phyloP scores from a whole-genome alignment of 2,329 filamentous ascomycete genomes.

The Botrytis squamosa region DNA sequence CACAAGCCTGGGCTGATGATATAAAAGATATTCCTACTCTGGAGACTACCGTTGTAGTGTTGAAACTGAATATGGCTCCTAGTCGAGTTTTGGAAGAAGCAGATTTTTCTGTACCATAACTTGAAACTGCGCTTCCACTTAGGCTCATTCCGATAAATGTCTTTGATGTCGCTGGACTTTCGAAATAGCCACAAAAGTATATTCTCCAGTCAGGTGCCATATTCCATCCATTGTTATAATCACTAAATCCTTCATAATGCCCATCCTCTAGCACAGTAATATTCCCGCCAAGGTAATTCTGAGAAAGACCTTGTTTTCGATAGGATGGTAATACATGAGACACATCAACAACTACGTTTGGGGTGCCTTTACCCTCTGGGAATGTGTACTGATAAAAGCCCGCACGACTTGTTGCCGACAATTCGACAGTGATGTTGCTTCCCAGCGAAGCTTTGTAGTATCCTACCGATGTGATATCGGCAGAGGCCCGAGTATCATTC shows the following conservation, averaged over 20 bases:
- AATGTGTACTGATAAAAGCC: slow-evolving; percentile 62
- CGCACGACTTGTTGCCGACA: slow-evolving; percentile 55
- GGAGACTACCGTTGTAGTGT: slow-evolving; percentile 45
- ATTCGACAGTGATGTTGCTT: slow-evolving; percentile 55
- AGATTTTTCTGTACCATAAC: slow-evolving; percentile 38
- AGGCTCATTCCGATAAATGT: slow-evolving; percentile 40
- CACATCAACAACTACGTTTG: slow-evolving; percentile 57
- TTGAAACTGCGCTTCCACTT: slow-evolving; percentile 4
- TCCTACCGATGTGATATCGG: slow-evolving; percentile 55
- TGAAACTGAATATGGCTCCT: slow-evolving; percentile 49
- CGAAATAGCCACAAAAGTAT: slow-evolving; percentile 51
- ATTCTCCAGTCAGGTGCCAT: slow-evolving; percentile 60
- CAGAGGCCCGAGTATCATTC: slow-evolving; percentile 51
- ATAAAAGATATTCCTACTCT: slow-evolving; percentile 52
- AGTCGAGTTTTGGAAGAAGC: slow-evolving; percentile 40
- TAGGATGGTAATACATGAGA: slow-evolving; percentile 63
- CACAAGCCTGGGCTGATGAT: slow-evolving; percentile 48
- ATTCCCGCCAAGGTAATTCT: slow-evolving; percentile 58
- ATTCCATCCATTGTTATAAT: slow-evolving; percentile 68
- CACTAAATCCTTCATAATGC: slow-evolving; percentile 59
- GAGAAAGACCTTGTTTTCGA: slow-evolving; percentile 56
- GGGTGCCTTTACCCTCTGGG: slow-evolving; percentile 40
- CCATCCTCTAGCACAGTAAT: slow-evolving; percentile 51
- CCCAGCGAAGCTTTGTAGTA: slow-evolving; percentile 58
- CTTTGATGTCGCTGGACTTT: slow-evolving; percentile 48